These are phyloP conservation scores for Xylariaceae sp. DNA, from an alignment of 2,329 filamentous ascomycete species.

Conservation along the genomic window DNA sequence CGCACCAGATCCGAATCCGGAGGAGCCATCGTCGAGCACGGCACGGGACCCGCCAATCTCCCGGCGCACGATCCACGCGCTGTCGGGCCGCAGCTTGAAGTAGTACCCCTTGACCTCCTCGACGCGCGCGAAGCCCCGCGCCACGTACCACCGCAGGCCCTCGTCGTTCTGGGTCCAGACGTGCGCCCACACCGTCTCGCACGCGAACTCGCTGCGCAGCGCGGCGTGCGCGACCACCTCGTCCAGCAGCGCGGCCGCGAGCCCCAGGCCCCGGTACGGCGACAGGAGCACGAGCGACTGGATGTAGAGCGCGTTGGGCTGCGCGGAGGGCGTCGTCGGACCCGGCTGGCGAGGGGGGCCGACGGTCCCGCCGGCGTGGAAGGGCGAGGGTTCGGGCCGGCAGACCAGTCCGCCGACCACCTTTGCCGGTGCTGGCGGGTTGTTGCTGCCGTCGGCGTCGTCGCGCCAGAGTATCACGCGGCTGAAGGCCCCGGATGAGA, in stretches of 20 bases:
- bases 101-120: slow-evolving; percentile 64
- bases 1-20: not conserved
- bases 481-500: slow-evolving; percentile 59
- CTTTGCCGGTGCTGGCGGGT: slow-evolving; percentile 46
- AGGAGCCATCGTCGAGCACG: slow-evolving; percentile 29
- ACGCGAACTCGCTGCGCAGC: slow-evolving; percentile 42
- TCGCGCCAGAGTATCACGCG: slow-evolving; percentile 65
- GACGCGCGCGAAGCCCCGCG: slow-evolving; percentile 60
- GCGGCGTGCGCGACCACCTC: slow-evolving; percentile 54
- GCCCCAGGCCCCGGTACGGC: slow-evolving; percentile 65
- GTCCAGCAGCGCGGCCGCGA: slow-evolving; percentile 63
- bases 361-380: slow-evolving; percentile 29
- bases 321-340: slow-evolving; percentile 28
- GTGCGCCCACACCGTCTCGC: slow-evolving; percentile 64
- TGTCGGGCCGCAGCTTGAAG: slow-evolving; percentile 63
- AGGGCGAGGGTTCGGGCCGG: slow-evolving; percentile 60
- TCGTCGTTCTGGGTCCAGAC: slow-evolving; percentile 72
- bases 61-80: slow-evolving; percentile 64
- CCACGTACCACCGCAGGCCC: slow-evolving; percentile 66
- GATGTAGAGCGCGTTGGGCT: slow-evolving; percentile 63
- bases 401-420: slow-evolving; percentile 68
- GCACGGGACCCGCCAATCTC: slow-evolving; percentile 43
- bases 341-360: not conserved
- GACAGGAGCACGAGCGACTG: slow-evolving; percentile 68
- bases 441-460: slow-evolving; percentile 44